These are phyloP conservation scores for Plectranthus barbatus DNA, from an alignment of 257 asterid genomes.

Conservation along the genomic window DNA sequence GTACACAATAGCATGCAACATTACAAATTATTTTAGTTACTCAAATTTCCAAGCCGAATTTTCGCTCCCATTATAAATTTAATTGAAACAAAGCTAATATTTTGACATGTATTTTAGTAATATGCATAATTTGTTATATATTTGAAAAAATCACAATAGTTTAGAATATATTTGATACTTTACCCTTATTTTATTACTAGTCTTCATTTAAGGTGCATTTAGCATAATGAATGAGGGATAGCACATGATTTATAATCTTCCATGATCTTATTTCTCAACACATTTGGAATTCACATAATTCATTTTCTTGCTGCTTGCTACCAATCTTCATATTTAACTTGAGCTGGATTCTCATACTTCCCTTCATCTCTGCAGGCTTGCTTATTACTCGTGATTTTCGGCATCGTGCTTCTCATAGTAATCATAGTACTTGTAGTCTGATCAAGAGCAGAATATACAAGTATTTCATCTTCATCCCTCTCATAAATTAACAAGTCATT, in stretches of 20 bases:
- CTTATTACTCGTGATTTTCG: slow-evolving; percentile 80
- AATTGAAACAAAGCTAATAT: no score
- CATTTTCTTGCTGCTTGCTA: neutral
- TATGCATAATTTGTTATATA: no score
- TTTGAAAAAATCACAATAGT: no score
- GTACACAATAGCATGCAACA: no score
- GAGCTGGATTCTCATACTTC: neutral
- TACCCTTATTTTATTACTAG: no score
- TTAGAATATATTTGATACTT: no score
- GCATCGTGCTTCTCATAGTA: slow-evolving; percentile 72
- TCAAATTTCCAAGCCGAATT: no score
- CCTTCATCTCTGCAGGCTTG: slow-evolving; percentile 52
- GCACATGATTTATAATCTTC: neutral
- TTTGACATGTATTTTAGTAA: no score
- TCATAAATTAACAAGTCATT: neutral
- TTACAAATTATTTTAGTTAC: no score
- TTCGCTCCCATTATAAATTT: no score
- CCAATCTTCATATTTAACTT: neutral
- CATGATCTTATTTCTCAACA: neutral
- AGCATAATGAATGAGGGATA: neutral
- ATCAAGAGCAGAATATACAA: slow-evolving; percentile 6
- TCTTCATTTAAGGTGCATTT: neutral
- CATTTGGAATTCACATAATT: neutral
- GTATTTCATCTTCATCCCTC: neutral
- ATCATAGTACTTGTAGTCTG: slow-evolving; percentile 69